These are phyloP conservation scores for Haemoproteus tartakovskyi DNA, from an alignment of 169 alveolate species.

Conservation along the genomic window DNA sequence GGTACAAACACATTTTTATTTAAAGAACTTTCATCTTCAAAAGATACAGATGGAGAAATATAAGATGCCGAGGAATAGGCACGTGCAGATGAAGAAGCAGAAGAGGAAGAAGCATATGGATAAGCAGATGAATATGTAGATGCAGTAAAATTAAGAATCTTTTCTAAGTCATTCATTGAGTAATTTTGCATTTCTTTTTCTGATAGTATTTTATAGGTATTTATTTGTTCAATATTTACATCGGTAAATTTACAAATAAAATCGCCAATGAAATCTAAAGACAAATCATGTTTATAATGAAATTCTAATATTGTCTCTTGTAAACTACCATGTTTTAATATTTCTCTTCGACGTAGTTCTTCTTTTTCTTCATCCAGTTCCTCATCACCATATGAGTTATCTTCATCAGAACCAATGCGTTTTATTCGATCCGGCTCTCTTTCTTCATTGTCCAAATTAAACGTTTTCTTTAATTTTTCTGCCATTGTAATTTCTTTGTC, in stretches of 20 bases:
- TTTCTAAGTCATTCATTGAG: background rate
- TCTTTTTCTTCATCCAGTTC: background rate
- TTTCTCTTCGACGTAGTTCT: slow-evolving; percentile 5
- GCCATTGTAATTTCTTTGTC: slow-evolving; percentile 44
- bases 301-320: slow-evolving; percentile 41
- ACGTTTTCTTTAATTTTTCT: slow-evolving; percentile 6
- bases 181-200: slow-evolving; percentile 15
- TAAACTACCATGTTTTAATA: slow-evolving; percentile 18
- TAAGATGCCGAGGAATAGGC: too few species aligned
- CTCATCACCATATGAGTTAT: background rate
- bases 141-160: too few species aligned
- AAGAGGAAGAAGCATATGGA: too few species aligned
- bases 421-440: slow-evolving; percentile 1
- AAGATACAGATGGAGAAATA: too few species aligned
- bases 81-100: too few species aligned
- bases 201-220: slow-evolving; percentile 22
- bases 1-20: slow-evolving; percentile 23
- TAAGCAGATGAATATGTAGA: too few species aligned
- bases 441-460: slow-evolving; percentile 22
- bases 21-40: background rate
- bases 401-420: background rate
- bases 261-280: slow-evolving; percentile 42
- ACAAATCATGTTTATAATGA: slow-evolving; percentile 16
- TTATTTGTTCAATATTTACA: slow-evolving; percentile 3
- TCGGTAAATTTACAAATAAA: slow-evolving; percentile 34